phyloP scores from a whole-genome alignment of 83 land plant genomes.

The Isoetes engelmannii region DNA sequence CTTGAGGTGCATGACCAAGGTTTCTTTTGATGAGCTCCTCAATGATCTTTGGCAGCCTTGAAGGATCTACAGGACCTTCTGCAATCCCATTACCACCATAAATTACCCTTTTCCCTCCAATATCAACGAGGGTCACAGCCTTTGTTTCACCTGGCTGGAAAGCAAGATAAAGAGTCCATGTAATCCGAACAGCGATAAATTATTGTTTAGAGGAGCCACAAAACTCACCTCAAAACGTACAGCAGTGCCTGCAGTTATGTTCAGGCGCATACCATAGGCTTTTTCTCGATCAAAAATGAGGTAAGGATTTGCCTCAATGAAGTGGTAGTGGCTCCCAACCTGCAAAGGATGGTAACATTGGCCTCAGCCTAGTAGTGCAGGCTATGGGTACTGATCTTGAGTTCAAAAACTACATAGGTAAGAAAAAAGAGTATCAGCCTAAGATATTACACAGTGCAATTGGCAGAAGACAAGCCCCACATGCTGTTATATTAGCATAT shows the following conservation, averaged over 20 bases:
- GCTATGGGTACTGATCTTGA: too few species aligned
- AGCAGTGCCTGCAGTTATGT: constrained; percentile 91
- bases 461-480: too few species aligned
- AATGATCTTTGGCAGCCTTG: constrained; percentile 37
- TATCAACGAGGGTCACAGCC: constrained; percentile 66
- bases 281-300: constrained; percentile 75
- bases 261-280: constrained; percentile 91
- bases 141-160: constrained; percentile 79
- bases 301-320: constrained; percentile 84
- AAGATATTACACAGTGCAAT: too few species aligned
- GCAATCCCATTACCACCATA: constrained; percentile 84
- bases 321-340: constrained; percentile 98
- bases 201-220: neutral
- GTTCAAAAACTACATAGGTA: too few species aligned
- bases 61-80: constrained; percentile 54
- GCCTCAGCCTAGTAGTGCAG: too few species aligned
- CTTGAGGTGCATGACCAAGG: constrained; percentile 46
- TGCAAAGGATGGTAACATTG: constrained; percentile 24
- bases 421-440: too few species aligned
- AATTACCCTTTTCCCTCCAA: constrained; percentile 69
- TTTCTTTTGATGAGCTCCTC: constrained; percentile 24
- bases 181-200: neutral
- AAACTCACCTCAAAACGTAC: constrained; percentile 81
- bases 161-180: neutral
- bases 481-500: too few species aligned